Conservation (phyloP, 108 stramenopile species). For the Skeletonema marinoi region DNA sequence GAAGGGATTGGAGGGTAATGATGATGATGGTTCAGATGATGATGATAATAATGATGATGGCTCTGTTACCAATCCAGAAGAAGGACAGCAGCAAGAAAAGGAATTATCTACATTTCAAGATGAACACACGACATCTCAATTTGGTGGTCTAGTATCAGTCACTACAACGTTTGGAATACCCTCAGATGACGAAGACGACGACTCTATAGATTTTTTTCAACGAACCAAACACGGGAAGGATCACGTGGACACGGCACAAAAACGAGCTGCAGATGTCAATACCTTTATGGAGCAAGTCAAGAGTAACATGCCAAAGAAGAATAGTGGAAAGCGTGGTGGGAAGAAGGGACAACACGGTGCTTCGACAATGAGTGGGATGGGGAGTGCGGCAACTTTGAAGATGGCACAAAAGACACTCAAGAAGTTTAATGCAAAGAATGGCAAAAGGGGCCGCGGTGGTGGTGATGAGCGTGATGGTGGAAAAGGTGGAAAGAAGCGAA, state of each 20-base stretch:
- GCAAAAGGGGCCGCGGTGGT: slow-evolving; percentile 19
- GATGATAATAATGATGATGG: slow-evolving; percentile 5
- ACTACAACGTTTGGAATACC: slow-evolving; percentile 70
- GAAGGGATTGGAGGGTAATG: slow-evolving; percentile 26
- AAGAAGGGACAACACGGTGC: slow-evolving; percentile 85
- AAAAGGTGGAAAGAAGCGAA: slow-evolving; percentile 19
- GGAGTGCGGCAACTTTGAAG: slow-evolving; percentile 65
- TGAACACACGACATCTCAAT: slow-evolving; percentile 56
- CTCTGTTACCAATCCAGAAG: background rate
- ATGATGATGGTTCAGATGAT: slow-evolving; percentile 9
- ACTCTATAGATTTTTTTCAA: slow-evolving; percentile 14
- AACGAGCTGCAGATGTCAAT: slow-evolving; percentile 74
- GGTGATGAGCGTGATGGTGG: slow-evolving; percentile 13
- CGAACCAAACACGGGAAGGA: slow-evolving; percentile 35
- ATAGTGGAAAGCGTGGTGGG: slow-evolving; percentile 31
- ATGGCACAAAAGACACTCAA: slow-evolving; percentile 70
- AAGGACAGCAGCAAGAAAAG: slow-evolving; percentile 8
- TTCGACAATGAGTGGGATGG: slow-evolving; percentile 82
- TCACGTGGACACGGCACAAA: slow-evolving; percentile 61
- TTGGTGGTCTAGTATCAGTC: slow-evolving; percentile 81
- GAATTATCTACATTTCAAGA: slow-evolving; percentile 65
- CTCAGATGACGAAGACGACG: slow-evolving; percentile 54
- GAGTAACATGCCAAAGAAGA: slow-evolving; percentile 68
- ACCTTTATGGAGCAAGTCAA: slow-evolving; percentile 69
- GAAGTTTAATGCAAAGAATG: slow-evolving; percentile 38